Evolutionary conservation across 2,329 filamentous ascomycete genomes (phyloP).

Genomic region (Sporothrix brunneoviolacea): DNA sequence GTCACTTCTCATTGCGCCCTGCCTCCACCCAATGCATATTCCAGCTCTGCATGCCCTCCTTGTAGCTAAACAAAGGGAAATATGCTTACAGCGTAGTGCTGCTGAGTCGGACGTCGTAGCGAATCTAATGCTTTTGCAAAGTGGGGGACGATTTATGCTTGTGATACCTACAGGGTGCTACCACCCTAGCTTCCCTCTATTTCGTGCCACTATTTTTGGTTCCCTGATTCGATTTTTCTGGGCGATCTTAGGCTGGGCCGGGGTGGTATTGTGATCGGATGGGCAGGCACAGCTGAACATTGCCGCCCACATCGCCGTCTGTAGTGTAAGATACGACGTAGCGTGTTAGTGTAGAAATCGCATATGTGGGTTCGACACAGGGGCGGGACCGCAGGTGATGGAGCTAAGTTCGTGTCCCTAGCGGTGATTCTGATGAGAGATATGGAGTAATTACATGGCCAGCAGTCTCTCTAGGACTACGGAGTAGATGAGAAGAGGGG

Average conservation of each 20-base stretch:
- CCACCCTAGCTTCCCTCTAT: background rate
- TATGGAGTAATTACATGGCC: no score
- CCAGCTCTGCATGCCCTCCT: constrained; percentile 3
- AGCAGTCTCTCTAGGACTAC: no score
- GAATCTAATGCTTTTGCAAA: no score
- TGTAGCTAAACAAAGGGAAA: background rate
- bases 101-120: no score
- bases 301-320: constrained; percentile 1
- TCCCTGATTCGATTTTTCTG: background rate
- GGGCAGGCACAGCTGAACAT: background rate
- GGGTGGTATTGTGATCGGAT: constrained; percentile 2
- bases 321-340: background rate
- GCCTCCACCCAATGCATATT: background rate
- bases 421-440: no score
- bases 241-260: background rate
- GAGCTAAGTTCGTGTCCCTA: no score
- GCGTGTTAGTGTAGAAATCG: no score
- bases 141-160: background rate
- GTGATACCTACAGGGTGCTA: no score
- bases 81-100: no score
- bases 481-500: no score
- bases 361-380: no score
- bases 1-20: background rate
- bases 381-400: no score
- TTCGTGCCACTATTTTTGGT: background rate